Percentiles rank a stretch among this genome's conserved stretches.
Evolutionary conservation across 1,139 yeast genomes (phyloP).

Genomic region (Taphrina wiesneri): DNA sequence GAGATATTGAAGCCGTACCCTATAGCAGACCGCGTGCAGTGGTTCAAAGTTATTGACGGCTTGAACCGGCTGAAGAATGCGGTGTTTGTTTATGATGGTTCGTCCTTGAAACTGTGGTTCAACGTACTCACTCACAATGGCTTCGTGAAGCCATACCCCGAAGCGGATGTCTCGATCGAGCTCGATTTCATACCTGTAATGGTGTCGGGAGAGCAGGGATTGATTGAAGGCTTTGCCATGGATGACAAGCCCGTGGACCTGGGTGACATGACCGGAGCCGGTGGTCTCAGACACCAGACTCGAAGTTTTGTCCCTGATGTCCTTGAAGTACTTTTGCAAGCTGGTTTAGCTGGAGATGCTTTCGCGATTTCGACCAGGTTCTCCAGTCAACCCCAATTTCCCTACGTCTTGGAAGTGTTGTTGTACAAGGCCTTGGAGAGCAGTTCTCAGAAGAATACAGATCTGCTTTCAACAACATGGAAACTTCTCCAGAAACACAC

Average conservation of each 20-base stretch:
- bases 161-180: background rate
- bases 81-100: constrained; percentile 2
- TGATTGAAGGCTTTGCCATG: background rate
- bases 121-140: background rate
- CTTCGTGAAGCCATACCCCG: background rate
- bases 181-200: constrained; percentile 13
- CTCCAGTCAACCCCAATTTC: constrained; percentile 46
- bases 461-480: background rate
- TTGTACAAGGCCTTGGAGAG: constrained; percentile 48
- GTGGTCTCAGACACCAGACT: background rate
- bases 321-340: background rate
- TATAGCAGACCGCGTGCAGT: constrained; percentile 1
- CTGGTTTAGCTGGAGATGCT: background rate
- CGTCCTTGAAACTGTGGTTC: constrained; percentile 1
- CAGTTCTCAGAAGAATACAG: constrained; percentile 21
- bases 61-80: constrained; percentile 1
- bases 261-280: background rate
- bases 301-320: constrained; percentile 6
- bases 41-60: constrained; percentile 13
- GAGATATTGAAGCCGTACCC: background rate
- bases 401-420: constrained; percentile 53
- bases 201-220: constrained; percentile 6
- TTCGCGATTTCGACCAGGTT: background rate
- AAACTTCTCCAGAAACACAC: constrained; percentile 6
- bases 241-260: background rate